Conservation (phyloP, 257 asterid genomes). For the Solanum acaule region DNA sequence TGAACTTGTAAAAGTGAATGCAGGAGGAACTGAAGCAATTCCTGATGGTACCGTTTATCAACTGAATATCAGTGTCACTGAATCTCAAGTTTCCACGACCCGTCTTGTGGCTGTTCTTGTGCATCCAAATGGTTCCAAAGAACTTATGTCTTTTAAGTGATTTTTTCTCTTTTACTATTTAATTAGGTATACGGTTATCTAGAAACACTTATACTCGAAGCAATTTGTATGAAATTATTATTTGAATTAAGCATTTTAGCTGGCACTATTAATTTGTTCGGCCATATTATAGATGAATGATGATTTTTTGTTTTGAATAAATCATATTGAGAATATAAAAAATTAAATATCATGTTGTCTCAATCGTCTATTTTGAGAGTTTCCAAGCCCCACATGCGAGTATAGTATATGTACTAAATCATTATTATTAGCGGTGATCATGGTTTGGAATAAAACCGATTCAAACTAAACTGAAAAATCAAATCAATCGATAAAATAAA, state of each 20-base stretch:
- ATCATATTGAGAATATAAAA: neutral
- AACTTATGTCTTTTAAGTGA: neutral
- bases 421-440: too few relatives aligned
- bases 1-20: neutral
- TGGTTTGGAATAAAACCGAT: too few relatives aligned
- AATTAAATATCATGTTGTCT: neutral
- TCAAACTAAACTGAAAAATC: too few relatives aligned
- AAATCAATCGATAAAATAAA: too few relatives aligned
- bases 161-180: neutral
- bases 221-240: neutral
- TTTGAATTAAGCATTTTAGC: neutral
- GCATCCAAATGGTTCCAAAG: neutral
- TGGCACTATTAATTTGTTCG: neutral
- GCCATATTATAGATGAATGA: neutral
- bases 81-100: neutral
- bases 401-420: neutral
- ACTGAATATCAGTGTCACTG: neutral
- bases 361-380: neutral
- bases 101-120: neutral
- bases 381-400: neutral
- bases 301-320: neutral
- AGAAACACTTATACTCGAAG: neutral
- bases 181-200: neutral
- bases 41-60: neutral
- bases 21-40: neutral